Evolutionary conservation across 2,329 filamentous ascomycete genomes (phyloP).

Genomic region (Fusarium vanettenii): DNA sequence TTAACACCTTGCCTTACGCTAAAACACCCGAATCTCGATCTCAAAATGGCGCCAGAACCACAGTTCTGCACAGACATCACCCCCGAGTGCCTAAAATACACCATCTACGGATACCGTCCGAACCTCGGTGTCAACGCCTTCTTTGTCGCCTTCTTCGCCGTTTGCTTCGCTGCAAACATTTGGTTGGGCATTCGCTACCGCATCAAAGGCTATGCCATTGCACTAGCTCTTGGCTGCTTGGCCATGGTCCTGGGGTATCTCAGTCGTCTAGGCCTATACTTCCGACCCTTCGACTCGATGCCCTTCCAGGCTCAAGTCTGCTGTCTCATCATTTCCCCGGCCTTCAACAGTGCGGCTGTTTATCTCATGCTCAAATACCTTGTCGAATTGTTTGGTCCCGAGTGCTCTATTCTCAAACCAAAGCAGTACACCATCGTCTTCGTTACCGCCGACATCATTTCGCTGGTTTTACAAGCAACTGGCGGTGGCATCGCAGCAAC

Average conservation of each 20-base stretch:
- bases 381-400: not conserved
- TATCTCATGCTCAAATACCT: constrained; percentile 7
- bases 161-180: not conserved
- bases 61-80: constrained; percentile 10
- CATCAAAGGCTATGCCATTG: constrained; percentile 10
- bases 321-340: constrained; percentile 19
- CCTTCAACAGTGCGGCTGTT: constrained; percentile 19
- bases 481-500: not conserved
- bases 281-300: constrained; percentile 3
- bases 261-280: not conserved
- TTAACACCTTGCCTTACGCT: no score
- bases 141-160: constrained; percentile 6
- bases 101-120: constrained; percentile 15
- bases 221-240: not conserved
- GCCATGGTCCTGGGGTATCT: not conserved
- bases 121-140: constrained; percentile 11
- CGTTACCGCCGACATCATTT: not conserved
- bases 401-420: not conserved
- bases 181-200: constrained; percentile 13
- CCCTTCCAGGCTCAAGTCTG: constrained; percentile 15
- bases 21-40: not conserved
- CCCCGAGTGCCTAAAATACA: constrained; percentile 8
- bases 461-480: not conserved
- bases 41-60: not conserved
- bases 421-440: not conserved